These are phyloP conservation scores for Coemansia reversa DNA, from an alignment of 192 early-diverging fungal genomes.

Conservation along the genomic window DNA sequence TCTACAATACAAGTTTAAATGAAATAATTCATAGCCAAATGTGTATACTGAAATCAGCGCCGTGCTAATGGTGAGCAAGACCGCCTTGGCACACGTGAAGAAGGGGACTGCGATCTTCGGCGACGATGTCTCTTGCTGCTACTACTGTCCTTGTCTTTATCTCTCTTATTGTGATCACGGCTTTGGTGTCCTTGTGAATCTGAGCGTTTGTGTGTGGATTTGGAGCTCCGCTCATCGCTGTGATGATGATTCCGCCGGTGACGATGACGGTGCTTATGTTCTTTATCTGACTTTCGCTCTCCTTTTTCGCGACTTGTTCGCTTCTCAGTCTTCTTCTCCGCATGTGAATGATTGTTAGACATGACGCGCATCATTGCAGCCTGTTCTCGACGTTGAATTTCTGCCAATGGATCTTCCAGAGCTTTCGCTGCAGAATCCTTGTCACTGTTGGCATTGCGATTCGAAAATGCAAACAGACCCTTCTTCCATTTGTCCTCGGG, in stretches of 20 bases:
- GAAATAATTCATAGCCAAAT: background rate
- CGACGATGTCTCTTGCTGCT: background rate
- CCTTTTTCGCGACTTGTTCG: constrained; percentile 20
- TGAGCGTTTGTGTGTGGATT: background rate
- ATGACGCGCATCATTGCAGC: constrained; percentile 67
- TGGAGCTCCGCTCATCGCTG: constrained; percentile 1
- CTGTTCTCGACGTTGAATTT: constrained; percentile 87
- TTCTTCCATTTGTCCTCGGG: constrained; percentile 32
- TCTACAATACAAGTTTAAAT: background rate
- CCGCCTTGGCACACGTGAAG: background rate
- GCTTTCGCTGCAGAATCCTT: constrained; percentile 82
- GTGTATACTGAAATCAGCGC: too few species aligned
- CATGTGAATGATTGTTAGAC: constrained; percentile 69
- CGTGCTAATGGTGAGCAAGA: background rate
- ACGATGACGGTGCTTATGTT: constrained; percentile 8
- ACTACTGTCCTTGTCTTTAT: too few species aligned
- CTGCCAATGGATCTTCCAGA: constrained; percentile 87
- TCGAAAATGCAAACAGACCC: constrained; percentile 54
- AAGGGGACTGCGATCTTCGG: constrained; percentile 1
- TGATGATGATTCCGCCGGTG: background rate
- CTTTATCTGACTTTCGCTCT: background rate
- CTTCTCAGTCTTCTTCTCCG: constrained; percentile 28
- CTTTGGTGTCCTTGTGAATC: background rate
- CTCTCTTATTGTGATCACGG: background rate
- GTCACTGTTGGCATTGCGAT: constrained; percentile 73